Percentiles rank a stretch among this genome's conserved stretches.
Conservation (phyloP, 257 asterid genomes). For the Solanum etuberosum region DNA sequence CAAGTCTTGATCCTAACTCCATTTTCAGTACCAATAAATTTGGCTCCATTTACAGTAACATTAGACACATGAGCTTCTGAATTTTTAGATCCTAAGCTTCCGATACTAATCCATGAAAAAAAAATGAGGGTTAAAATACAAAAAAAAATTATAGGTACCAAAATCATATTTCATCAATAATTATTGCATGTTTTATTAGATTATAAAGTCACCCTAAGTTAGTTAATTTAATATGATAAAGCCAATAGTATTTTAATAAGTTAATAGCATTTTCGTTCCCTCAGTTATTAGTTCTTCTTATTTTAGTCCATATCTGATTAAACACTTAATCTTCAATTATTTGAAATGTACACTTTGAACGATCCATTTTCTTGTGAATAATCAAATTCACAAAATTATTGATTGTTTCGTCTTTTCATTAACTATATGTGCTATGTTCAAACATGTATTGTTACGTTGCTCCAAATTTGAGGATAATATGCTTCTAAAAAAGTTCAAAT, state of each 20-base stretch:
- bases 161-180: background rate
- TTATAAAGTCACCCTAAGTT: background rate
- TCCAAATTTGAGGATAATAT: background rate
- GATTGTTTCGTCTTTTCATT: background rate
- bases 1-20: slow-evolving; percentile 92
- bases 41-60: slow-evolving; percentile 52
- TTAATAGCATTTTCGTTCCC: background rate
- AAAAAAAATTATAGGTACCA: background rate
- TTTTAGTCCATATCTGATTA: background rate
- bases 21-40: slow-evolving; percentile 50
- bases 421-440: background rate
- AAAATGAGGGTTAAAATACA: background rate
- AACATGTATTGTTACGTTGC: too few relatives aligned
- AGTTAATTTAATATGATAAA: background rate
- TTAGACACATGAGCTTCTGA: slow-evolving; percentile 57
- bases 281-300: background rate
- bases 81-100: slow-evolving; percentile 67
- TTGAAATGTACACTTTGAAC: background rate
- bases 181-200: background rate
- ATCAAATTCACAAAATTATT: background rate
- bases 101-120: slow-evolving; percentile 17
- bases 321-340: background rate
- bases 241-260: background rate
- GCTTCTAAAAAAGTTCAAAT: background rate
- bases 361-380: background rate